Percentiles rank a stretch among this genome's conserved stretches.
phyloP scores from a whole-genome alignment of 805 yeast species.

The Schizosaccharomyces lindneri region DNA sequence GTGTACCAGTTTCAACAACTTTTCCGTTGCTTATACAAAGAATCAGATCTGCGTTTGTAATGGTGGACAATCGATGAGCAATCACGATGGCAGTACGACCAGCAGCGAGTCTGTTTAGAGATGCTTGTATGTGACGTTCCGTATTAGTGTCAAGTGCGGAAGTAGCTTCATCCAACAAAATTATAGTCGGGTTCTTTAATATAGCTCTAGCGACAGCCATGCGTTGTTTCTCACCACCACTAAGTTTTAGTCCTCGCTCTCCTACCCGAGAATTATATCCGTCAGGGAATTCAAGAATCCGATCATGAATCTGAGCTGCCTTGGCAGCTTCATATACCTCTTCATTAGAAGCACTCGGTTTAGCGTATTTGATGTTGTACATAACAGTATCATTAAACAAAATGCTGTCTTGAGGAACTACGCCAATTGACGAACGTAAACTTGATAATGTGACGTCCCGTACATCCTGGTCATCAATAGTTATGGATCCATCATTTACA shows the following conservation, averaged over 20 bases:
- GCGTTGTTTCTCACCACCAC: conserved; percentile 44
- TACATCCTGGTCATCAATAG: conserved; percentile 40
- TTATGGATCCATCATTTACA: conserved; percentile 36
- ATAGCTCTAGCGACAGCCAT: conserved; percentile 35
- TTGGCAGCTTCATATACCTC: conserved; percentile 38
- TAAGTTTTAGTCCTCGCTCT: conserved; percentile 28
- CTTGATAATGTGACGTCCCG: conserved; percentile 41
- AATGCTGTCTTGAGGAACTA: conserved; percentile 80
- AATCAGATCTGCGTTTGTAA: conserved; percentile 23
- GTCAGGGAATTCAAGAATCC: conserved; percentile 19
- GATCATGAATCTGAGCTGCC: conserved; percentile 26
- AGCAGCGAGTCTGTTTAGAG: conserved; percentile 18
- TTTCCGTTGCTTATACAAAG: conserved; percentile 24
- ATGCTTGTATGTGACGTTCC: conserved; percentile 30
- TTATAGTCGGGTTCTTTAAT: conserved; percentile 25
- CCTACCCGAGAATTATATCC: conserved; percentile 35
- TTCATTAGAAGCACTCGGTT: conserved; percentile 30
- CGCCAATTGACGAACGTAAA: conserved; percentile 49
- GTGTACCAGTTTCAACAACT: conserved; percentile 18
- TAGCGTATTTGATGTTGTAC: conserved; percentile 61
- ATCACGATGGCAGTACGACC: conserved; percentile 25
- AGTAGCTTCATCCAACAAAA: conserved; percentile 39
- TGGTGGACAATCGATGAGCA: conserved; percentile 27
- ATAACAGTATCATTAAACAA: conserved; percentile 62
- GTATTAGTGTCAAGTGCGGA: conserved; percentile 38